Conservation (phyloP, 345 rosid species). For the Arabis hirsuta region DNA sequence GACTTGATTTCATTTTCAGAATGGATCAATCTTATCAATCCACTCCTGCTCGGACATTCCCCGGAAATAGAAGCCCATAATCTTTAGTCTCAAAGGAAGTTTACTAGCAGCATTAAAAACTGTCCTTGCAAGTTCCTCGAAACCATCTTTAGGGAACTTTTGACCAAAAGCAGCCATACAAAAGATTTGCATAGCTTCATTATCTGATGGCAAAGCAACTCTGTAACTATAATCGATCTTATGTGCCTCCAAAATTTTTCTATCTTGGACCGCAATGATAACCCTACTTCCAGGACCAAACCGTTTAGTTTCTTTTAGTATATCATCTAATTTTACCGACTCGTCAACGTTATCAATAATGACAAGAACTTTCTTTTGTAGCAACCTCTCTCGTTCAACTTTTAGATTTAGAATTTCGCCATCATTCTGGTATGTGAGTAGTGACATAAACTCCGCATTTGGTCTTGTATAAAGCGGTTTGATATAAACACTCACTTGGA, state of each 20-base stretch:
- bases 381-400: slow-evolving; percentile 25
- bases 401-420: neutral
- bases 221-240: neutral
- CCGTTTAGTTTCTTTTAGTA: neutral
- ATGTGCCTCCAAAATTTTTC: slow-evolving; percentile 5
- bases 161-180: slow-evolving; percentile 24
- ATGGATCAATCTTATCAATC: slow-evolving; percentile 20
- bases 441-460: slow-evolving; percentile 7
- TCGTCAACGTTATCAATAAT: slow-evolving; percentile 17
- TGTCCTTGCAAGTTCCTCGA: neutral
- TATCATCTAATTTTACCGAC: neutral
- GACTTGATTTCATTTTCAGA: neutral
- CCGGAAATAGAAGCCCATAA: slow-evolving; percentile 4
- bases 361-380: slow-evolving; percentile 3
- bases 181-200: slow-evolving; percentile 6
- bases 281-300: slow-evolving; percentile 20
- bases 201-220: slow-evolving; percentile 22
- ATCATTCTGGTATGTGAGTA: slow-evolving; percentile 17
- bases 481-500: slow-evolving; percentile 19
- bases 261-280: neutral
- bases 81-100: slow-evolving; percentile 5
- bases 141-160: slow-evolving; percentile 1
- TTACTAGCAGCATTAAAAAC: neutral
- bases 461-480: slow-evolving; percentile 10
- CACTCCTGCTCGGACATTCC: slow-evolving; percentile 14